These are phyloP conservation scores for Haplosporangium sp. DNA, from an alignment of 371 early-diverging fungal genomes.

Conservation along the genomic window DNA sequence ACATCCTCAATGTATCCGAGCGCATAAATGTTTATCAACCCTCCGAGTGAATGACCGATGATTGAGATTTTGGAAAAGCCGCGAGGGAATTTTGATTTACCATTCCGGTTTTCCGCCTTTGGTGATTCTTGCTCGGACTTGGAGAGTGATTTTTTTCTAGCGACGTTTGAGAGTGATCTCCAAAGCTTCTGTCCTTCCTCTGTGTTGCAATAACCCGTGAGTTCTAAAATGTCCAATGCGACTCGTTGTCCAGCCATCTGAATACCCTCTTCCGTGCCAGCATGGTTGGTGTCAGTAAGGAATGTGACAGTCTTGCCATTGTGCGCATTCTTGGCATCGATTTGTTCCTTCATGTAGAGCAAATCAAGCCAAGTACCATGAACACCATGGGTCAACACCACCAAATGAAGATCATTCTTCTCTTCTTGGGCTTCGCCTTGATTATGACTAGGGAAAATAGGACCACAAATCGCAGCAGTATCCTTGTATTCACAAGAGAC, in stretches of 20 bases:
- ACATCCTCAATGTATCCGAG: slow-evolving; percentile 55
- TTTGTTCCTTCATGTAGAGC: slow-evolving; percentile 59
- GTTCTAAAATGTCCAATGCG: slow-evolving; percentile 50
- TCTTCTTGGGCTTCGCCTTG: not conserved
- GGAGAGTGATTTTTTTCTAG: slow-evolving; percentile 8
- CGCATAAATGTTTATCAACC: slow-evolving; percentile 56
- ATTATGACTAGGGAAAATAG: slow-evolving; percentile 14
- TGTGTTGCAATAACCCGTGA: slow-evolving; percentile 44
- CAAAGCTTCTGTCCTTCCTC: slow-evolving; percentile 28
- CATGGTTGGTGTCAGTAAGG: slow-evolving; percentile 57
- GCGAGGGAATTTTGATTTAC: slow-evolving; percentile 20
- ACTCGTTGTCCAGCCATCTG: slow-evolving; percentile 56
- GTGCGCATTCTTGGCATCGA: slow-evolving; percentile 40
- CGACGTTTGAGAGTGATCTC: slow-evolving; percentile 6
- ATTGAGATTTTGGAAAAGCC: slow-evolving; percentile 54
- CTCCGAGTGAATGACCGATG: slow-evolving; percentile 60
- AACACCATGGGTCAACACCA: slow-evolving; percentile 57
- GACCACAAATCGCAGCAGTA: slow-evolving; percentile 42
- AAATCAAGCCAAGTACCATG: slow-evolving; percentile 57
- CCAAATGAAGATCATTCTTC: slow-evolving; percentile 44
- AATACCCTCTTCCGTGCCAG: slow-evolving; percentile 57
- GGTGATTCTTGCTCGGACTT: slow-evolving; percentile 1
- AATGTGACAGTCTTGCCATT: slow-evolving; percentile 41
- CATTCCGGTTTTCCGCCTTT: not conserved
- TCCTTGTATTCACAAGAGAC: slow-evolving; percentile 48